Evolutionary conservation across 2,329 filamentous ascomycete species (phyloP).

Genomic region (Colletotrichum salicis): DNA sequence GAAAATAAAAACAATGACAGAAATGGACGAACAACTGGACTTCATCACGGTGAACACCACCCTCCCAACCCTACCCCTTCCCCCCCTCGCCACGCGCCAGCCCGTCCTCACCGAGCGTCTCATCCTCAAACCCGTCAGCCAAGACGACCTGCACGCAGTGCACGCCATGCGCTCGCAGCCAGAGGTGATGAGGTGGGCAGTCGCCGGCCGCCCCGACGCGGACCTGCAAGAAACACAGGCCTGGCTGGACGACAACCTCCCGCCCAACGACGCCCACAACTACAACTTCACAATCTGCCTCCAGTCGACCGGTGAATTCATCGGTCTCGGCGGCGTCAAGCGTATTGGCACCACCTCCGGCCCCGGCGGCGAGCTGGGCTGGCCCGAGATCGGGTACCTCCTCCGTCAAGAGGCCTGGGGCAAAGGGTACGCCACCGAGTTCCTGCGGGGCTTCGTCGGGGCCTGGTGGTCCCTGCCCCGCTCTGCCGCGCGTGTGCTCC

Average conservation of each 20-base stretch:
- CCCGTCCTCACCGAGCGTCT: slow-evolving; percentile 64
- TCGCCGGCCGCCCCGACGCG: slow-evolving; percentile 52
- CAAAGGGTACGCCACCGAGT: slow-evolving; percentile 67
- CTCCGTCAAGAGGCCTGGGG: slow-evolving; percentile 65
- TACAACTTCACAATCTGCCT: slow-evolving; percentile 68
- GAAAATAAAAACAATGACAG: not conserved
- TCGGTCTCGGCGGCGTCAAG: slow-evolving; percentile 62
- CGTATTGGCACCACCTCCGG: too few relatives aligned
- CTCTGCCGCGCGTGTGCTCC: slow-evolving; percentile 53
- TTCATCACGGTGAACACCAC: slow-evolving; percentile 59
- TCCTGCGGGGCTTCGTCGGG: slow-evolving; percentile 57
- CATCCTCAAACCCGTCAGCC: slow-evolving; percentile 60
- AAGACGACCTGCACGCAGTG: slow-evolving; percentile 61
- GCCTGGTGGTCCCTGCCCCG: slow-evolving; percentile 62
- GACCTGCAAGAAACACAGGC: slow-evolving; percentile 55
- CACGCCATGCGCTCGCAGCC: slow-evolving; percentile 65
- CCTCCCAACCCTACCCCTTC: slow-evolving; percentile 55
- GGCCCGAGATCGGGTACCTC: slow-evolving; percentile 71
- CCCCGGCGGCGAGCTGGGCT: slow-evolving; percentile 53
- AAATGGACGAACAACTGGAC: slow-evolving; percentile 31
- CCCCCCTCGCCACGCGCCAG: slow-evolving; percentile 49
- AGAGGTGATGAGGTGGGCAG: slow-evolving; percentile 72
- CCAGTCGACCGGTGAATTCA: slow-evolving; percentile 58
- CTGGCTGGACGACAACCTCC: slow-evolving; percentile 54
- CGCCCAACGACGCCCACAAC: slow-evolving; percentile 59